Evolutionary conservation across 805 yeast genomes (phyloP).

Genomic region (Pichia rugopelliculosa): DNA sequence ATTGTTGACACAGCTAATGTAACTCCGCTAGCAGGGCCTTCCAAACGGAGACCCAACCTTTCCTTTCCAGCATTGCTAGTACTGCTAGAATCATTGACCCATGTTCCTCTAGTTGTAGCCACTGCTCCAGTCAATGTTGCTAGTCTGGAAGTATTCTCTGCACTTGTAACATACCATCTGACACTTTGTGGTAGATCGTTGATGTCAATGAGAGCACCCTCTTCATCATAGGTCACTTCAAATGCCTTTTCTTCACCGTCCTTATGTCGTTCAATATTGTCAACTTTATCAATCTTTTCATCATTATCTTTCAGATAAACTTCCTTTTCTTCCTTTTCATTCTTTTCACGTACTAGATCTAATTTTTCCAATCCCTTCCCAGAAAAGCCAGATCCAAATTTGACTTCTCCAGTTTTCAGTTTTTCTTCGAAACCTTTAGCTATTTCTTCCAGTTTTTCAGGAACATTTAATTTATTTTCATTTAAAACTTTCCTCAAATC

Average conservation of each 20-base stretch:
- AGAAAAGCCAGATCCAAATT: conserved; percentile 73
- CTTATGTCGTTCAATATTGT: conserved; percentile 17
- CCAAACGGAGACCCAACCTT: conserved; percentile 32
- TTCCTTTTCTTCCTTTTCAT: conserved; percentile 42
- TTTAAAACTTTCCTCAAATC: conserved; percentile 67
- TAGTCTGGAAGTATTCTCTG: conserved; percentile 54
- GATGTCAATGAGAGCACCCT: conserved; percentile 30
- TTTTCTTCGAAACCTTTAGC: conserved; percentile 51
- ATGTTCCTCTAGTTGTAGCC: conserved; percentile 67
- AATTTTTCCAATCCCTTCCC: conserved; percentile 85
- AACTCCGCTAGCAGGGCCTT: conserved; percentile 36
- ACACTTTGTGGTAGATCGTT: conserved; percentile 82
- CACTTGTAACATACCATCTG: conserved; percentile 69
- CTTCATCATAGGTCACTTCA: conserved; percentile 2
- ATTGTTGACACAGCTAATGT: not conserved
- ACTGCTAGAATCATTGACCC: not conserved
- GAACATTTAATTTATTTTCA: conserved; percentile 45
- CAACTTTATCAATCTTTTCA: conserved; percentile 12
- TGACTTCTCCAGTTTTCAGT: conserved; percentile 56
- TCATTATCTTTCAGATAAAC: conserved; percentile 38
- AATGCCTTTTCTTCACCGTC: conserved; percentile 23
- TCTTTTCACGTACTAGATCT: conserved; percentile 51
- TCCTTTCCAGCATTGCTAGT: not conserved
- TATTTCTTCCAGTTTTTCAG: conserved; percentile 41
- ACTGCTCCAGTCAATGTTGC: conserved; percentile 69